These are phyloP conservation scores for Naegleria lovaniensis DNA, from an alignment of 208 protist species.

Conservation along the genomic window DNA sequence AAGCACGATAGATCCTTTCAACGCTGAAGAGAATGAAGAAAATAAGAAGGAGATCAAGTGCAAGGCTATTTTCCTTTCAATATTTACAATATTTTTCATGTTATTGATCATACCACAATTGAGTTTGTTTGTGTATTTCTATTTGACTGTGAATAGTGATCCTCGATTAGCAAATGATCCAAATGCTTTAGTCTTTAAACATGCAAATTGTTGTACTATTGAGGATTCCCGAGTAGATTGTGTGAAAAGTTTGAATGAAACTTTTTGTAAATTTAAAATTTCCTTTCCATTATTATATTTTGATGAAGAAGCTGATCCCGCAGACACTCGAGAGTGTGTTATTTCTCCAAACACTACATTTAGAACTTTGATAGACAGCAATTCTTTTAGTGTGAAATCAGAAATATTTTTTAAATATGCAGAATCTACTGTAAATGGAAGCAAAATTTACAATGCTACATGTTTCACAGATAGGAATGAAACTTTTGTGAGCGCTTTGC, in stretches of 20 bases:
- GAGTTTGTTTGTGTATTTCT: neutral
- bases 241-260: neutral
- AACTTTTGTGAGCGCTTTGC: neutral
- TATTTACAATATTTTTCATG: neutral
- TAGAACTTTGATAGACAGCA: neutral
- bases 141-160: neutral
- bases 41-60: neutral
- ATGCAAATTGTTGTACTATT: neutral
- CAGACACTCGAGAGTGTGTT: neutral
- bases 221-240: neutral
- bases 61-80: neutral
- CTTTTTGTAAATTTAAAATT: neutral
- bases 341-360: neutral
- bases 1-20: neutral
- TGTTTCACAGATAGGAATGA: neutral
- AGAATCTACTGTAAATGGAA: neutral
- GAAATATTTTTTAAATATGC: neutral
- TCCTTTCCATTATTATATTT: neutral
- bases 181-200: neutral
- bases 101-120: neutral
- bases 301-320: neutral
- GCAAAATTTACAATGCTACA: neutral
- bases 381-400: neutral
- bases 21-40: neutral
- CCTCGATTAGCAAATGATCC: neutral